phyloP scores from a whole-genome alignment of 2,329 filamentous ascomycete genomes.

The Phyllosticta capitalensis region DNA sequence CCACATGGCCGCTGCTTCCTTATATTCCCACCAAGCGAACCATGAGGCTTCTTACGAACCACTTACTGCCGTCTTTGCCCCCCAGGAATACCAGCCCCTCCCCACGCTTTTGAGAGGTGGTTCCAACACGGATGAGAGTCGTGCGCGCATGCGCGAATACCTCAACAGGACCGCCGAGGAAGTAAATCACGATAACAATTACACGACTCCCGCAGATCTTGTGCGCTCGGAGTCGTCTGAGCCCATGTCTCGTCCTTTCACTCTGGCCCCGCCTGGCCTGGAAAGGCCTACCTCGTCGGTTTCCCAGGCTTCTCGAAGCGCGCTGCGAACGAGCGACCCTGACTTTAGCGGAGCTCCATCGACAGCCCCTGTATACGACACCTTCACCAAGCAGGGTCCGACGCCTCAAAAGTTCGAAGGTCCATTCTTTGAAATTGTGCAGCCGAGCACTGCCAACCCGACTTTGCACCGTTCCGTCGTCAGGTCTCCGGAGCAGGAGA shows the following conservation, averaged over 20 bases:
- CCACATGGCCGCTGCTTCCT: neutral
- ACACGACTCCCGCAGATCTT: neutral
- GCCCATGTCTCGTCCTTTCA: neutral
- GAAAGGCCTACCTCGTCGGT: neutral
- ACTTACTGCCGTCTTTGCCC: neutral
- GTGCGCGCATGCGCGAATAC: conserved; percentile 8
- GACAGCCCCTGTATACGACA: neutral
- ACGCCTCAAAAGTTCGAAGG: conserved; percentile 28
- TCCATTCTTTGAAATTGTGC: conserved; percentile 26
- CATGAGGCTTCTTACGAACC: neutral
- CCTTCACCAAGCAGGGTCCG: conserved; percentile 13
- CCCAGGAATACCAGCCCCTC: neutral
- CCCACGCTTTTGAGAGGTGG: neutral
- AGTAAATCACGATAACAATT: neutral
- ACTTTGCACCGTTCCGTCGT: conserved; percentile 18
- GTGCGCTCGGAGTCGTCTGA: neutral
- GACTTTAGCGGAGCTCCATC: neutral
- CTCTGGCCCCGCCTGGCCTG: neutral
- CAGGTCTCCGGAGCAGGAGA: conserved; percentile 24
- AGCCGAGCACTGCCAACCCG: conserved; percentile 21
- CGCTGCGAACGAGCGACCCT: conserved; percentile 1
- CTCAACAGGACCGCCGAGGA: conserved; percentile 3
- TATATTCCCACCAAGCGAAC: neutral
- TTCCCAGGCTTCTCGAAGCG: conserved; percentile 3
- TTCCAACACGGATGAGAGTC: neutral